Conservation (phyloP, 768 basidiomycete species). For the Boletus bicolor region DNA sequence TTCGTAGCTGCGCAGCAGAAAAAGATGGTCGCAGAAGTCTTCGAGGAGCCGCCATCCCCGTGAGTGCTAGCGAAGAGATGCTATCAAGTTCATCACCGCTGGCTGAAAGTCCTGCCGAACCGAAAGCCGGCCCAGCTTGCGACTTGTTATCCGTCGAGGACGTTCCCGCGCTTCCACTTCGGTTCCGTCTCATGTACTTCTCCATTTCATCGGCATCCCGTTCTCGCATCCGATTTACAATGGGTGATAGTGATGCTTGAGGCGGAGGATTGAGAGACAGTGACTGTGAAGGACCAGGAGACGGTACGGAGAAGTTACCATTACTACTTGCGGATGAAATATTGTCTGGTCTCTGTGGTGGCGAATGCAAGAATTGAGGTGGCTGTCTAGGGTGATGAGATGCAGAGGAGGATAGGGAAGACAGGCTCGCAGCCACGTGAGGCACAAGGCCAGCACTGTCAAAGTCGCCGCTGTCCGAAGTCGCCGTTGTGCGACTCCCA, state of each 20-base stretch:
- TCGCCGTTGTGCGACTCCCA: constrained; percentile 71
- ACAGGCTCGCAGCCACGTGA: constrained; percentile 43
- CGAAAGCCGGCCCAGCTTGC: constrained; percentile 46
- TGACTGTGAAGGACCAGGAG: constrained; percentile 36
- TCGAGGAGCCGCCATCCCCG: constrained; percentile 58
- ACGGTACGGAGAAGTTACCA: constrained; percentile 37
- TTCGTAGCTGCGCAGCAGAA: constrained; percentile 75
- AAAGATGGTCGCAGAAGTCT: constrained; percentile 64
- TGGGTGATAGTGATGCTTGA: constrained; percentile 61
- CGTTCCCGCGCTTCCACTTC: constrained; percentile 75
- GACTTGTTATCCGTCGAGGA: constrained; percentile 71
- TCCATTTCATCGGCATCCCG: constrained; percentile 86
- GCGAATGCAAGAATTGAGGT: constrained; percentile 39
- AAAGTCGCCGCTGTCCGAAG: constrained; percentile 70
- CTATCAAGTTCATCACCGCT: constrained; percentile 55
- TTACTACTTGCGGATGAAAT: constrained; percentile 34
- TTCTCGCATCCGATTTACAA: constrained; percentile 78
- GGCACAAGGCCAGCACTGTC: constrained; percentile 43
- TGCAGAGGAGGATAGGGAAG: constrained; percentile 62
- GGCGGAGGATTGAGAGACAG: constrained; percentile 35
- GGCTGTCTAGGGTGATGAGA: constrained; percentile 47
- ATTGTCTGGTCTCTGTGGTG: constrained; percentile 37
- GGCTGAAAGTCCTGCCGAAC: constrained; percentile 49
- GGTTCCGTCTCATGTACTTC: constrained; percentile 77
- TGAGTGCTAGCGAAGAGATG: constrained; percentile 43